Evolutionary conservation across 257 asterid genomes (phyloP).

Genomic region (Euphrasia confusa): DNA sequence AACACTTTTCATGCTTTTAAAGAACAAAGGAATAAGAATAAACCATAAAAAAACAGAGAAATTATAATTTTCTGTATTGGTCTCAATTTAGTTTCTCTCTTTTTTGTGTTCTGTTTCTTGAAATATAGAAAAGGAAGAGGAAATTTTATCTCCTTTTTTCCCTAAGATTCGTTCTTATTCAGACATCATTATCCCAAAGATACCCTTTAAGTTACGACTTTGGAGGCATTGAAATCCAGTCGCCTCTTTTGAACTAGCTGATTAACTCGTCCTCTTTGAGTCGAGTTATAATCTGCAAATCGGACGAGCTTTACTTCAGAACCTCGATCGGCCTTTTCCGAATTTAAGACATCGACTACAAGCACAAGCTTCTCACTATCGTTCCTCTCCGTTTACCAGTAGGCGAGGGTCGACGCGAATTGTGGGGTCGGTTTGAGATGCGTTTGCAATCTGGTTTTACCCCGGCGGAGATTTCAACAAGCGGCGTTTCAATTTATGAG

Average conservation of each 20-base stretch:
- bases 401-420: constrained; percentile 46
- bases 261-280: constrained; percentile 28
- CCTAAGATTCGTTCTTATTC: constrained; percentile 19
- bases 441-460: constrained; percentile 48
- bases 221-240: constrained; percentile 33
- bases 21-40: constrained; percentile 21
- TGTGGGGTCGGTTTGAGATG: constrained; percentile 72
- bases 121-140: constrained; percentile 30
- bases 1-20: constrained; percentile 13
- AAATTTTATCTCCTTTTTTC: constrained; percentile 31
- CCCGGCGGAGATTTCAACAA: too few species aligned
- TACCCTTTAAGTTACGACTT: constrained; percentile 11
- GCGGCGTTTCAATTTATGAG: too few species aligned
- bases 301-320: constrained; percentile 36
- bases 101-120: neutral
- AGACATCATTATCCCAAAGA: constrained; percentile 24
- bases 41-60: neutral
- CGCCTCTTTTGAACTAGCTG: constrained; percentile 23
- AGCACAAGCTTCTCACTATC: constrained; percentile 30
- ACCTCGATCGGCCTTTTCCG: constrained; percentile 48
- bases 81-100: too few species aligned
- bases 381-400: constrained; percentile 36
- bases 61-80: too few species aligned
- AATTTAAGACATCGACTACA: constrained; percentile 40
- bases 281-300: constrained; percentile 43